Evolutionary conservation across 2,329 filamentous ascomycete genomes (phyloP), one percentile per base, ranked within the genome.

Genomic region (Fusarium euwallaceae): DNA sequence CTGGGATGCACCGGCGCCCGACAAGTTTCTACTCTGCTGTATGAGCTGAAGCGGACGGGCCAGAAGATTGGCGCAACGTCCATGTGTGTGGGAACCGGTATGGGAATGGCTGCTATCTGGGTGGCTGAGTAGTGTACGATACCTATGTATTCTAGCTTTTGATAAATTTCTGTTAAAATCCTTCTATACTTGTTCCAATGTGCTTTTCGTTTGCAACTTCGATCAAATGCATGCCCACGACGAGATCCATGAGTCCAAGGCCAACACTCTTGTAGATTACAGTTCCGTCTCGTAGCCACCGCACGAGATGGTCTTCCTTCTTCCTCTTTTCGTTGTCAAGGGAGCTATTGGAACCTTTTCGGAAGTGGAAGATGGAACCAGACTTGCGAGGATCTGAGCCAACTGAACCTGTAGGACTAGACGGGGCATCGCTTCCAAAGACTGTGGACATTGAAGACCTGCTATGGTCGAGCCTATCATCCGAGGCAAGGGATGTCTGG

Each of bases 31-130:
- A 98, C 97, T 12, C 85, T 98, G 79, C 86, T 98, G 74, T 97
- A 95, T 77, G 96, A 98, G 89, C 86, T 98, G 78, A 93, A 91
- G 88, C 88, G 96, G 82, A 97, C 91, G 64, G 91, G 92, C 68
- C 89, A 97, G 88, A 94, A 93, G 89, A 86, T 98, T 71, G 97
- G 97, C 61, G 91, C 98, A 48, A 98, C 95, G 34, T 96, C 93
- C 83, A 98, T 98, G 97, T 99, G 97, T 82, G 87, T 98, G 60
- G 97, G 96, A 61, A 98, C 96, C 3, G 96, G 95, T 63, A 98
- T 98, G 97, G 96, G 96, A 62, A 97, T 98, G 95, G 95, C 95
- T 67, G 95, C 95, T 70, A 93, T 98, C 69, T 98, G 95, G 95
- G 95, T 98, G 76, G 94, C 95, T 4, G 95, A 98, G 88, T 97